These are phyloP conservation scores for Sechiopsis laciniata DNA, from an alignment of 306 rosid species.

Conservation along the genomic window DNA sequence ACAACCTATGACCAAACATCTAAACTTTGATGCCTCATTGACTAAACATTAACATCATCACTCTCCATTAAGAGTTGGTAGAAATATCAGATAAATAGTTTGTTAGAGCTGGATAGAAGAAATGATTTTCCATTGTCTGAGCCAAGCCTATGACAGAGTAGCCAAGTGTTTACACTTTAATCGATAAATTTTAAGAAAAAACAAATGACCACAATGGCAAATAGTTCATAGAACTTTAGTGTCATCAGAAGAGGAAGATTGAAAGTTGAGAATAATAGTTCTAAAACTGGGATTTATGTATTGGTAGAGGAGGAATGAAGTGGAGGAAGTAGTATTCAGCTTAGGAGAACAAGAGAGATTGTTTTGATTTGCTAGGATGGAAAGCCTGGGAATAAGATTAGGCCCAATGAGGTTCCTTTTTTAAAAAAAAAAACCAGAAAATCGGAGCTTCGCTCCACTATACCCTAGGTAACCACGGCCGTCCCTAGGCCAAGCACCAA, in stretches of 20 bases:
- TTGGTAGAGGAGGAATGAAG: background rate
- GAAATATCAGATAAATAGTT: background rate
- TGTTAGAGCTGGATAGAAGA: background rate
- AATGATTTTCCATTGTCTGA: background rate
- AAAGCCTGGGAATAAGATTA: constrained; percentile 3
- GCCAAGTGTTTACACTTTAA: background rate
- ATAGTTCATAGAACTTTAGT: background rate
- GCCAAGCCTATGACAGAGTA: background rate
- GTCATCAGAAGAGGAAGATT: background rate
- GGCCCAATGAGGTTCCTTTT: background rate
- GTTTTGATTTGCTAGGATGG: background rate
- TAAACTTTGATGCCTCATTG: background rate
- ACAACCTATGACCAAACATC: constrained; percentile 1
- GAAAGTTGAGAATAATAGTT: background rate
- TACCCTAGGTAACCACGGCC: too few relatives aligned
- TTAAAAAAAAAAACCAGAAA: too few relatives aligned
- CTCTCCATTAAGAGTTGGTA: background rate
- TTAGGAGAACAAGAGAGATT: background rate
- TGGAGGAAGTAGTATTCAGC: background rate
- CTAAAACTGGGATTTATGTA: background rate
- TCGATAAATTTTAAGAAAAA: background rate
- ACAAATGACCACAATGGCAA: background rate
- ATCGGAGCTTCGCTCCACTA: too few relatives aligned
- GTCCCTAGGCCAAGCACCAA: too few relatives aligned
- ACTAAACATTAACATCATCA: background rate